Evolutionary conservation across 768 basidiomycete genomes (phyloP).

Genomic region (Tephrocybe sp.): DNA sequence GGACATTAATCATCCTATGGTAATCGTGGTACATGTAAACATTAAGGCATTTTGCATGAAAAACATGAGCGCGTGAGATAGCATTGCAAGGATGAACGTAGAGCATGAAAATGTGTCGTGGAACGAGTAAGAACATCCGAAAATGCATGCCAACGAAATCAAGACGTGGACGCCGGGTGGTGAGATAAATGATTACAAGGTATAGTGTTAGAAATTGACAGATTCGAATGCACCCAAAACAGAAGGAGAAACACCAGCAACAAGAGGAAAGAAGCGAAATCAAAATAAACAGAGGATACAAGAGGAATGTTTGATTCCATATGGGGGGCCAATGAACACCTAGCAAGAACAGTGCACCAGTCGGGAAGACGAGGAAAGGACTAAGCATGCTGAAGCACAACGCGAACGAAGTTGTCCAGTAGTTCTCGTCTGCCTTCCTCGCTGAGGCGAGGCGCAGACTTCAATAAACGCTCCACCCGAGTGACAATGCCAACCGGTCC

Average conservation of each 20-base stretch:
- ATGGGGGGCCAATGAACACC: background rate
- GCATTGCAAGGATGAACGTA: conserved; percentile 13
- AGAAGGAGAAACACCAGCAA: conserved; percentile 3
- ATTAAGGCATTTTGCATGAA: conserved; percentile 15
- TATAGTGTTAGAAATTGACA: conserved; percentile 10
- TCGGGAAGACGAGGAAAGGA: background rate
- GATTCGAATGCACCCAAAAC: conserved; percentile 4
- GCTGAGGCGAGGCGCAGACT: conserved; percentile 43
- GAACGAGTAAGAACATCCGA: background rate
- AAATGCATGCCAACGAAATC: conserved; percentile 3
- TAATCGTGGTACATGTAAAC: conserved; percentile 17
- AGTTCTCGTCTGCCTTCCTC: conserved; percentile 51
- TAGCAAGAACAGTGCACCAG: no score
- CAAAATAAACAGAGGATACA: background rate
- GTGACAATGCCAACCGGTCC: conserved; percentile 70
- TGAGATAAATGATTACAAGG: conserved; percentile 13
- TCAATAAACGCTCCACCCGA: conserved; percentile 61
- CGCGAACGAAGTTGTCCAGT: conserved; percentile 58
- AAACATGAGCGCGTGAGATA: conserved; percentile 11
- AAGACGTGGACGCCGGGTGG: background rate
- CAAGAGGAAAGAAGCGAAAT: background rate
- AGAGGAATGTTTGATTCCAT: background rate
- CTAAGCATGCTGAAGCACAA: conserved; percentile 55
- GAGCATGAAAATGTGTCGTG: background rate
- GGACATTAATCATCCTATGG: conserved; percentile 17